Percentiles rank a stretch among this genome's conserved stretches.
Conservation (phyloP, 2,329 filamentous ascomycete species). For the Colletotrichum sp. region DNA sequence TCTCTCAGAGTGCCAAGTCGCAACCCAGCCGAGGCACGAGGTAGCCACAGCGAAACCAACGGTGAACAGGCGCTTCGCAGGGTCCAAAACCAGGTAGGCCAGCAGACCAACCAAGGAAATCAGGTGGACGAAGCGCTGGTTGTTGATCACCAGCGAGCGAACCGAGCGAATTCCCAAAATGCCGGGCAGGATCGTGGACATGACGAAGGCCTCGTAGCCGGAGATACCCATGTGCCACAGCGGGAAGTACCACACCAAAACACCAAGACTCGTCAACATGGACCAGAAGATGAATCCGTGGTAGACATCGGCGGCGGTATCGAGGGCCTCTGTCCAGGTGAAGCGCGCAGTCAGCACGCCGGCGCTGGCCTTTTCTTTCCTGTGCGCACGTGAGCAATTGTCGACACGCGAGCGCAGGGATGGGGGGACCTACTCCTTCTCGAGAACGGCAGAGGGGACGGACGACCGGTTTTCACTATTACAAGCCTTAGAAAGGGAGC, state of each 20-base stretch:
- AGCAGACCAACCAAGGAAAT: slow-evolving; percentile 79
- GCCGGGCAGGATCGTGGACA: slow-evolving; percentile 82
- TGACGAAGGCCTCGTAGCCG: slow-evolving; percentile 89
- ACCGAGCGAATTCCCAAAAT: slow-evolving; percentile 75
- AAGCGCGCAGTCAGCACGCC: slow-evolving; percentile 75
- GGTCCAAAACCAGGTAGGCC: slow-evolving; percentile 77
- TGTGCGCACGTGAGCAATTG: slow-evolving; percentile 35
- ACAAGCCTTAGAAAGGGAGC: slow-evolving; percentile 44
- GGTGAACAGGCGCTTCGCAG: slow-evolving; percentile 77
- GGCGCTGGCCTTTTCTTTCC: slow-evolving; percentile 76
- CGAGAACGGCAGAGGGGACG: slow-evolving; percentile 56
- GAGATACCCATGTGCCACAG: slow-evolving; percentile 99
- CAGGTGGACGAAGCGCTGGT: slow-evolving; percentile 75
- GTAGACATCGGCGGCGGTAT: slow-evolving; percentile 88
- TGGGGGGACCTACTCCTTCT: slow-evolving; percentile 72
- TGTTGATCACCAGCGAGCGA: slow-evolving; percentile 70
- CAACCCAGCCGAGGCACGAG: slow-evolving; percentile 83
- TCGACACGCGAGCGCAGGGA: neutral
- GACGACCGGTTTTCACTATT: slow-evolving; percentile 54
- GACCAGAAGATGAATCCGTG: slow-evolving; percentile 98
- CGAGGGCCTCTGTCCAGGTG: slow-evolving; percentile 75
- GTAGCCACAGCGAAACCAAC: slow-evolving; percentile 83
- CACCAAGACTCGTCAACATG: slow-evolving; percentile 84
- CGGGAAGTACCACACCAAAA: slow-evolving; percentile 97
- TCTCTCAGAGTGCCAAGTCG: slow-evolving; percentile 80